Evolutionary conservation across 1,284 basidiomycete species (phyloP).

Genomic region (Puccinia coronata): DNA sequence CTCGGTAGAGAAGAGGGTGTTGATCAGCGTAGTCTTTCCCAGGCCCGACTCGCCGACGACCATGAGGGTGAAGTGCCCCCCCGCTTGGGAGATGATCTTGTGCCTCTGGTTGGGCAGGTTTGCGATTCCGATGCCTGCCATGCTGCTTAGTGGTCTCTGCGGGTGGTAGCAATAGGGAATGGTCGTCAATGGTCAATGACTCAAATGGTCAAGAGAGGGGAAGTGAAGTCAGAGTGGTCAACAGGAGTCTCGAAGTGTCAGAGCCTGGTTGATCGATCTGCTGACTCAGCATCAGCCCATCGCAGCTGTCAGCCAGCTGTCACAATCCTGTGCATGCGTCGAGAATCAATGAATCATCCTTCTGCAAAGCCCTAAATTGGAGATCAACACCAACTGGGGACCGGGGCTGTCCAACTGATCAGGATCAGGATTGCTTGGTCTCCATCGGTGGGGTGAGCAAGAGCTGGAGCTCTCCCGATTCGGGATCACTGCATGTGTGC

Average conservation of each 20-base stretch:
- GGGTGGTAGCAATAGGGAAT: neutral
- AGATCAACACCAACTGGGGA: too few species aligned
- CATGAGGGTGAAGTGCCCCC: constrained; percentile 99
- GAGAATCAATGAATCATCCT: too few species aligned
- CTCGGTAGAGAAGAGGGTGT: constrained; percentile 98
- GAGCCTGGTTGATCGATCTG: too few species aligned
- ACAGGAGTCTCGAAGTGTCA: constrained; percentile 4
- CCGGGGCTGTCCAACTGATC: too few species aligned
- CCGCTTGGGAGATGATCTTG: constrained; percentile 79
- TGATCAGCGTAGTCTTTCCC: constrained; percentile 94
- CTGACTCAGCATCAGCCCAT: too few species aligned
- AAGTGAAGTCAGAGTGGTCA: neutral
- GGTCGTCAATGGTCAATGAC: neutral
- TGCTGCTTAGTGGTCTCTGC: neutral
- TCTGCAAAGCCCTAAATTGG: too few species aligned
- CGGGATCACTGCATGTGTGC: too few species aligned
- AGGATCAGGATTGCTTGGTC: too few species aligned
- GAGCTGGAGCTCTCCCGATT: too few species aligned
- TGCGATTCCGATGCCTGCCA: constrained; percentile 64
- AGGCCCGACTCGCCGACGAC: constrained; percentile 92
- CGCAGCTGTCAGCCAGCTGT: constrained; percentile 14
- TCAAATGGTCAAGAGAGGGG: neutral
- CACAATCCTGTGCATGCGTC: neutral
- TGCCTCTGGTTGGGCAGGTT: constrained; percentile 78
- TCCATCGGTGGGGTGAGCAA: too few species aligned